phyloP scores from a whole-genome alignment of 345 rosid species.

The Populus euphratica region DNA sequence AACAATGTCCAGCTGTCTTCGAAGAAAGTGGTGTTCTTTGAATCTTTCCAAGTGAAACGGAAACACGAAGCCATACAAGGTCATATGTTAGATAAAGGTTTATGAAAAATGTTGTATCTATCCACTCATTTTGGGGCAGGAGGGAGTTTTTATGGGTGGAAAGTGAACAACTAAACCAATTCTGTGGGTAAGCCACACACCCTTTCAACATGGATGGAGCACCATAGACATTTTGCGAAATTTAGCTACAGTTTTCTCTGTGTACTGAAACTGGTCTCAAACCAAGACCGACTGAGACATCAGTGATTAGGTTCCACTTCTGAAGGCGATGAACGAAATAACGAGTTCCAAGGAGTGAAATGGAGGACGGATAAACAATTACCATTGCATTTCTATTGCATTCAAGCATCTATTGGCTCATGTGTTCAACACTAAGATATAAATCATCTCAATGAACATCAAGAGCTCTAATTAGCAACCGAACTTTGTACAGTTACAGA shows the following conservation, averaged over 20 bases:
- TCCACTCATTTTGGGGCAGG: not conserved
- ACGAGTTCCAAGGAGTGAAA: not conserved
- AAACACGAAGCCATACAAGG: not conserved
- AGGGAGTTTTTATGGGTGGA: not conserved
- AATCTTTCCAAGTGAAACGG: not conserved
- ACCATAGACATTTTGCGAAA: no score
- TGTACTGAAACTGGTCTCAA: not conserved
- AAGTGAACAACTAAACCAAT: not conserved
- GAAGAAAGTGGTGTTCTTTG: not conserved
- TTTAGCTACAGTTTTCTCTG: not conserved
- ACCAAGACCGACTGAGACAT: not conserved
- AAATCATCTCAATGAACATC: not conserved
- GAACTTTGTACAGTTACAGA: not conserved
- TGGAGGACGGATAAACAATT: not conserved
- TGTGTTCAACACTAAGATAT: not conserved
- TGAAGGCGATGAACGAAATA: not conserved
- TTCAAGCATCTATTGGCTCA: not conserved
- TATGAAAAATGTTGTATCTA: not conserved
- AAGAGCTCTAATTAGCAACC: not conserved
- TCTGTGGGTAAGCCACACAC: not conserved
- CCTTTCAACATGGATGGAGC: not conserved
- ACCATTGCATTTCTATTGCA: no score
- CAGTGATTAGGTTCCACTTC: not conserved
- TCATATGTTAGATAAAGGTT: not conserved
- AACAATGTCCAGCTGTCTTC: not conserved